These are phyloP conservation scores for Nepenthes mirabilis DNA, from an alignment of 148 eudicot species.

Conservation along the genomic window DNA sequence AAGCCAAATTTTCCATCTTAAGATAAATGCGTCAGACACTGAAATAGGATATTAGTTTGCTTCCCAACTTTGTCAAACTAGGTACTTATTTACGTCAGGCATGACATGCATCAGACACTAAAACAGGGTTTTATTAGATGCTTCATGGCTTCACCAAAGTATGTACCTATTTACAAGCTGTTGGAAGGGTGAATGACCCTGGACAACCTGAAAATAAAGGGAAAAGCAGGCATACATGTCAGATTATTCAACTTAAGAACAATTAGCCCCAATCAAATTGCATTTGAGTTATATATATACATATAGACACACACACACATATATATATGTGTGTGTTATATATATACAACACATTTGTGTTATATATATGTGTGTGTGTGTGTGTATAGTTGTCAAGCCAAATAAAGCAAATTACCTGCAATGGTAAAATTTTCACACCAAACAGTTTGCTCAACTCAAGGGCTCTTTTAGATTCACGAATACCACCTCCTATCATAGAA, in stretches of 20 bases:
- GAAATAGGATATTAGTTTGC: too few relatives aligned
- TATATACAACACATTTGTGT: too few relatives aligned
- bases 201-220: conserved; percentile 50
- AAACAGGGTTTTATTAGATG: neutral
- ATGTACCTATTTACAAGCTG: conserved; percentile 46
- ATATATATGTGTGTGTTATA: too few relatives aligned
- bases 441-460: conserved; percentile 40
- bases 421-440: conserved; percentile 43
- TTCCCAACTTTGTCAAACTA: too few relatives aligned
- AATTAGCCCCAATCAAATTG: neutral
- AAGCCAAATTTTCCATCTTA: too few relatives aligned
- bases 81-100: neutral
- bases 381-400: neutral
- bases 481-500: conserved; percentile 60
- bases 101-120: neutral
- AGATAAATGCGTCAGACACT: too few relatives aligned
- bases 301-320: too few relatives aligned
- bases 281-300: neutral
- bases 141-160: neutral
- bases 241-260: neutral
- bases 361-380: too few relatives aligned
- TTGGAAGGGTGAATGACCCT: conserved; percentile 84
- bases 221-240: neutral
- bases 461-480: conserved; percentile 79
- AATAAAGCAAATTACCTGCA: conserved; percentile 36